phyloP scores from a whole-genome alignment of 2,329 filamentous ascomycete genomes.

The Chrysosporium queenslandicum region DNA sequence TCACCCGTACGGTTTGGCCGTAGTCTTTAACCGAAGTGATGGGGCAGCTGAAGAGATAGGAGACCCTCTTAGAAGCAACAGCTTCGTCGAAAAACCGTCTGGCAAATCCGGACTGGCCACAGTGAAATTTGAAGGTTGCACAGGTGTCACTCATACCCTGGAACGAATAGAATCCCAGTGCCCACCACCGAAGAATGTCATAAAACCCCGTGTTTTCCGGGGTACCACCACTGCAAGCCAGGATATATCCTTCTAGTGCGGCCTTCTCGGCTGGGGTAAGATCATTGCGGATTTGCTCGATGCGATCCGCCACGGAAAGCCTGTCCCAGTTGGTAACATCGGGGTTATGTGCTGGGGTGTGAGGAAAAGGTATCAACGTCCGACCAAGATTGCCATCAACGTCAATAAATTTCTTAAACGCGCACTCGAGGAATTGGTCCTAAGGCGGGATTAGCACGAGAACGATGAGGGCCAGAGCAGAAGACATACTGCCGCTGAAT shows the following conservation, averaged over 20 bases:
- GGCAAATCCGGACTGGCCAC: constrained; percentile 5
- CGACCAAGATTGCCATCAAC: constrained; percentile 3
- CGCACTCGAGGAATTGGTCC: background rate
- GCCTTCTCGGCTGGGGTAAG: constrained; percentile 4
- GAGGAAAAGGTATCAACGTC: constrained; percentile 2
- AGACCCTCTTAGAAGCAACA: background rate
- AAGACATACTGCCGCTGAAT: background rate
- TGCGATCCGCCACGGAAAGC: constrained; percentile 8
- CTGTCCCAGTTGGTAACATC: constrained; percentile 5
- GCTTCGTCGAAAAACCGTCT: constrained; percentile 8
- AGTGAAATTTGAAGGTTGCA: constrained; percentile 1
- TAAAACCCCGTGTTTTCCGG: constrained; percentile 6
- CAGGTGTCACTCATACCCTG: constrained; percentile 4
- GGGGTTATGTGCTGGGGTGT: constrained; percentile 1
- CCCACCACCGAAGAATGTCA: constrained; percentile 6
- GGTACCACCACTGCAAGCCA: constrained; percentile 5
- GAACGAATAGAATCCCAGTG: background rate
- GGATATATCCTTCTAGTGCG: background rate
- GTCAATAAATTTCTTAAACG: constrained; percentile 4
- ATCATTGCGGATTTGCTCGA: constrained; percentile 3
- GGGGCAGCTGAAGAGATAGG: constrained; percentile 4
- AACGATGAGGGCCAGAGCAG: background rate
- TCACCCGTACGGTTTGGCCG: constrained; percentile 1
- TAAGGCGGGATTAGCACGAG: background rate
- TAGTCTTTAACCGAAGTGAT: constrained; percentile 1